A percentile compares a stretch with the other conserved stretches of the same genome.
Evolutionary conservation across 1,139 yeast genomes (phyloP).

Genomic region (Saccharomyces hybrid): DNA sequence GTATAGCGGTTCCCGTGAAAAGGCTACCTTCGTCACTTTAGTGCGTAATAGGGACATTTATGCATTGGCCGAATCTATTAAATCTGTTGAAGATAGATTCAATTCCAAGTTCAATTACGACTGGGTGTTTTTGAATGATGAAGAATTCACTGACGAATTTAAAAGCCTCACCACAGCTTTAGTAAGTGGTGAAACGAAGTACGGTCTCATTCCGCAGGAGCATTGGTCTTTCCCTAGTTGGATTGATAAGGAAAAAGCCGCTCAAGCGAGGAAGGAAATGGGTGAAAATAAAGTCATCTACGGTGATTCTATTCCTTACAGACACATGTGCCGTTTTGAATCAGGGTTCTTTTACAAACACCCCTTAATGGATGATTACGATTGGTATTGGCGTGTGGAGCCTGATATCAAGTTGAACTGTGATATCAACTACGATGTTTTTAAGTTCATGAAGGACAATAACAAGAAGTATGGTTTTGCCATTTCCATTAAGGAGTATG

Average conservation of each 20-base stretch:
- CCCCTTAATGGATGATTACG: conserved; percentile 47
- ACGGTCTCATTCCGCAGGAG: conserved; percentile 41
- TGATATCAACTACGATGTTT: conserved; percentile 60
- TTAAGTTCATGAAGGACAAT: conserved; percentile 56
- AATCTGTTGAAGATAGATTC: conserved; percentile 63
- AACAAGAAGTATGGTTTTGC: conserved; percentile 57
- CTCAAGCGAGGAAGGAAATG: conserved; percentile 45
- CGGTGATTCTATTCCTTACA: conserved; percentile 53
- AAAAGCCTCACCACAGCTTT: conserved; percentile 31
- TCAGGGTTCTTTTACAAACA: conserved; percentile 67
- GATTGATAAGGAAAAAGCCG: conserved; percentile 54
- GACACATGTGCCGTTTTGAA: conserved; percentile 73
- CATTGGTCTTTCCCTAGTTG: conserved; percentile 51
- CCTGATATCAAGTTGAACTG: conserved; percentile 57
- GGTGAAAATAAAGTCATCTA: conserved; percentile 44
- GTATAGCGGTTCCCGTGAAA: conserved; percentile 33
- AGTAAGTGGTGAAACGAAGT: conserved; percentile 41
- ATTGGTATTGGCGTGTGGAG: conserved; percentile 75
- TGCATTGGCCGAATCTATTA: conserved; percentile 51
- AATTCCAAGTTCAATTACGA: conserved; percentile 58
- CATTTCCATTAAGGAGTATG: conserved; percentile 55
- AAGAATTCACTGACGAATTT: conserved; percentile 42
- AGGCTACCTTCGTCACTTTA: conserved; percentile 67
- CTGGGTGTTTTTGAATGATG: conserved; percentile 72
- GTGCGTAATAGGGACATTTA: conserved; percentile 64